phyloP scores from a whole-genome alignment of 768 basidiomycete species.

The Clathrus columnatus region DNA sequence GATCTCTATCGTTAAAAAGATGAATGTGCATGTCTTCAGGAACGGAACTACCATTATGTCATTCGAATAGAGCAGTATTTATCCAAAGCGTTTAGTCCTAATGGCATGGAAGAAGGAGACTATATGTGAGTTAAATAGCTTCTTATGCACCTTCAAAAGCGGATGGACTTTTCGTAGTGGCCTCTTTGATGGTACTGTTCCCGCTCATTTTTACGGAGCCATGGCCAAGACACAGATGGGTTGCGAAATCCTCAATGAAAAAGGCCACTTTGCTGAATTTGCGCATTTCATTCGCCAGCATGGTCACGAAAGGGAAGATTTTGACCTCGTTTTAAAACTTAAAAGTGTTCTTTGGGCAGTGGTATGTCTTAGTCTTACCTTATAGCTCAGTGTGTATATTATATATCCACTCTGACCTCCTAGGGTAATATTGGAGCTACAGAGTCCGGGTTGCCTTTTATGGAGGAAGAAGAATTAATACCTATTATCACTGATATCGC shows the following conservation, averaged over 20 bases:
- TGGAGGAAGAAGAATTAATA: constrained; percentile 93
- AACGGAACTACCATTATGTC: constrained; percentile 88
- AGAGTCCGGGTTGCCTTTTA: constrained; percentile 82
- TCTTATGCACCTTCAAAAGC: neutral
- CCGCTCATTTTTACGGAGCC: constrained; percentile 95
- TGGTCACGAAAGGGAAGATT: constrained; percentile 74
- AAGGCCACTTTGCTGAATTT: constrained; percentile 86
- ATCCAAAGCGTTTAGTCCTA: constrained; percentile 61
- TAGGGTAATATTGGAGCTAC: constrained; percentile 94
- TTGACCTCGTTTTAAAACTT: constrained; percentile 75
- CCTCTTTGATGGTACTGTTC: constrained; percentile 80
- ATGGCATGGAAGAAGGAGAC: constrained; percentile 48
- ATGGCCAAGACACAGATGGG: constrained; percentile 96
- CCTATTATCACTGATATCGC: constrained; percentile 87
- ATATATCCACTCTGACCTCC: neutral
- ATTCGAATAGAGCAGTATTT: constrained; percentile 91
- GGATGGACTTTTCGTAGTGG: constrained; percentile 24
- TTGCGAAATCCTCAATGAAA: constrained; percentile 82
- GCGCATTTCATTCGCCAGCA: constrained; percentile 85
- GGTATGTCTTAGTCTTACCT: constrained; percentile 42
- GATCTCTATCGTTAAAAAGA: neutral
- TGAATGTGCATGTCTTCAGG: constrained; percentile 39
- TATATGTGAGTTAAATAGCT: constrained; percentile 37
- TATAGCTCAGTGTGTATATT: neutral
- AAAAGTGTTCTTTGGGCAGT: constrained; percentile 98